Percentiles rank a stretch among this genome's conserved stretches.
Conservation (phyloP, 805 yeast species). For the Zygosaccharomyces pseudorouxii region DNA sequence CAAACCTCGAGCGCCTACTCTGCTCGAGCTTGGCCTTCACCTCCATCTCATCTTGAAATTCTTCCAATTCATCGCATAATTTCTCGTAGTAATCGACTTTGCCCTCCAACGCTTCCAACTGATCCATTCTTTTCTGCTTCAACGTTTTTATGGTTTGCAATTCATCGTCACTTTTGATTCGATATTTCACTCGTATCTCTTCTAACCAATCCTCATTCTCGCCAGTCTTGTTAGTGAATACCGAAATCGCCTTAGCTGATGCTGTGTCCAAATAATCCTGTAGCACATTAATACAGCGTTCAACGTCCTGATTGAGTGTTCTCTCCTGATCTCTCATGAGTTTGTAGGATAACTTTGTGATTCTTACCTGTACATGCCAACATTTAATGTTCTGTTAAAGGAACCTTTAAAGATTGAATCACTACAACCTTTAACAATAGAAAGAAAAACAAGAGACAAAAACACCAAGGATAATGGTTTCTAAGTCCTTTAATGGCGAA, state of each 20-base stretch:
- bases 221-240: conserved; percentile 21
- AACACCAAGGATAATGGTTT: not conserved
- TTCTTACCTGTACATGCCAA: not conserved
- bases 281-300: conserved; percentile 17
- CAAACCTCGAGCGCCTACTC: conserved; percentile 15
- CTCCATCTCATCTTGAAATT: conserved; percentile 54
- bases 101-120: conserved; percentile 33
- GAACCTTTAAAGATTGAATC: not conserved
- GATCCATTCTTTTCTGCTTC: conserved; percentile 12
- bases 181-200: conserved; percentile 20
- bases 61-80: conserved; percentile 54
- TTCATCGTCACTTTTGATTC: conserved; percentile 23
- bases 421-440: not conserved
- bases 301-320: conserved; percentile 20
- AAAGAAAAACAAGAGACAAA: not conserved
- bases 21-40: conserved; percentile 36
- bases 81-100: conserved; percentile 41
- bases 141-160: conserved; percentile 33
- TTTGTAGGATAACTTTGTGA: not conserved
- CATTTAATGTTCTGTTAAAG: not conserved
- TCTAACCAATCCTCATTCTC: conserved; percentile 24
- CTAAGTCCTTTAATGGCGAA: not conserved
- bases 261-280: conserved; percentile 29
- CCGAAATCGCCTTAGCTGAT: conserved; percentile 28
- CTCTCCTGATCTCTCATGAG: conserved; percentile 18